These are phyloP conservation scores for Claviceps maximensis DNA, from an alignment of 2,329 filamentous ascomycete species.

Conservation along the genomic window DNA sequence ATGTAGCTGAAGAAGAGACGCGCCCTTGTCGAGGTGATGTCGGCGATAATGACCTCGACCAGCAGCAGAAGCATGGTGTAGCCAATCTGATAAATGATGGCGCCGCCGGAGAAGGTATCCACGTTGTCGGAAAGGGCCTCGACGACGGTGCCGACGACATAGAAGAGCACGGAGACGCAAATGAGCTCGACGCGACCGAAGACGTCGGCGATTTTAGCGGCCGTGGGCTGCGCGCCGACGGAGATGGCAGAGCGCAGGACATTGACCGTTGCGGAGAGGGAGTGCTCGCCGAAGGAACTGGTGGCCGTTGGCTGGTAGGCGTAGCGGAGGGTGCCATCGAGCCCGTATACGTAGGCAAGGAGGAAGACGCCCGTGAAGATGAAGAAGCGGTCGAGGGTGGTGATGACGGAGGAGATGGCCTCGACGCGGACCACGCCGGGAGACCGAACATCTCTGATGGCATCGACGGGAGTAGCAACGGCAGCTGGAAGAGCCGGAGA, in stretches of 20 bases:
- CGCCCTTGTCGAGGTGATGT: conserved; percentile 53
- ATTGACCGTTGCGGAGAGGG: conserved; percentile 42
- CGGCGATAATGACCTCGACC: conserved; percentile 52
- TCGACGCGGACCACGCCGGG: conserved; percentile 48
- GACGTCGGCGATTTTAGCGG: conserved; percentile 52
- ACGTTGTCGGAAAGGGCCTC: conserved; percentile 43
- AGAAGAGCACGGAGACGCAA: conserved; percentile 34
- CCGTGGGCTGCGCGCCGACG: conserved; percentile 44
- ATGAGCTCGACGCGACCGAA: conserved; percentile 52
- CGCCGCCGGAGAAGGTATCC: conserved; percentile 37
- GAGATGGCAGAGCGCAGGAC: conserved; percentile 45
- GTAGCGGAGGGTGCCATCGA: conserved; percentile 44
- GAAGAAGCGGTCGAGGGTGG: conserved; percentile 34
- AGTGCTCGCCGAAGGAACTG: conserved; percentile 35
- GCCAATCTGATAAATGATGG: conserved; percentile 53
- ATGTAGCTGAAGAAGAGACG: conserved; percentile 49
- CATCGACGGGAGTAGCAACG: conserved; percentile 15
- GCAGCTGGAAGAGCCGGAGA: not conserved
- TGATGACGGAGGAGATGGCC: conserved; percentile 39
- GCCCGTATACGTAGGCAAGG: conserved; percentile 49
- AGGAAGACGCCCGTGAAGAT: conserved; percentile 51
- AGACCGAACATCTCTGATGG: conserved; percentile 22
- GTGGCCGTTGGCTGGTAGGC: conserved; percentile 44
- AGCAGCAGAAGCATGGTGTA: conserved; percentile 46
- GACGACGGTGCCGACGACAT: conserved; percentile 40